Evolutionary conservation across 768 basidiomycete species (phyloP).

Genomic region (Boletales sp.): DNA sequence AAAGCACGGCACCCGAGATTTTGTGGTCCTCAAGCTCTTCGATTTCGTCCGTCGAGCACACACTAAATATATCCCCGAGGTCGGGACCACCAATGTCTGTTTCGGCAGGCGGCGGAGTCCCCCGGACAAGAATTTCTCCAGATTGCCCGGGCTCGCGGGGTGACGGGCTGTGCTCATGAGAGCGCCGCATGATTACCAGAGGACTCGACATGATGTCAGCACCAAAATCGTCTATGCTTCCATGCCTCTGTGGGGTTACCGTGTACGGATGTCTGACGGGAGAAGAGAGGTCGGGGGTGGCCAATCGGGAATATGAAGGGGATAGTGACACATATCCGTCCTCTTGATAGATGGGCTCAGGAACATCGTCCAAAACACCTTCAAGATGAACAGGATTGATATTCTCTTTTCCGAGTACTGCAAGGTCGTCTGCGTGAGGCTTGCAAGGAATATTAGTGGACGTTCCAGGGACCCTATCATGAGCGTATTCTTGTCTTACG

Average conservation of each 20-base stretch:
- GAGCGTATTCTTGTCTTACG: slow-evolving; percentile 6
- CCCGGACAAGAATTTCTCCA: slow-evolving; percentile 25
- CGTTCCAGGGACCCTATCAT: no score
- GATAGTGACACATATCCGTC: slow-evolving; percentile 81
- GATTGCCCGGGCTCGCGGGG: not conserved
- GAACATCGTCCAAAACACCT: slow-evolving; percentile 36
- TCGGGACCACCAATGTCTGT: slow-evolving; percentile 36
- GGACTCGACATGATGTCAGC: slow-evolving; percentile 42
- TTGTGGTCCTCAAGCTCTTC: slow-evolving; percentile 31
- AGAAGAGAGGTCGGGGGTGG: slow-evolving; percentile 64
- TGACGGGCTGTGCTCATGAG: slow-evolving; percentile 5
- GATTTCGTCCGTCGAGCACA: slow-evolving; percentile 44
- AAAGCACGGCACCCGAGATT: slow-evolving; percentile 28
- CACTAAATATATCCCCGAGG: slow-evolving; percentile 41
- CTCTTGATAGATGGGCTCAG: slow-evolving; percentile 60
- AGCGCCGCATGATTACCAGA: slow-evolving; percentile 19
- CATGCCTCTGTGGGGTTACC: slow-evolving; percentile 7
- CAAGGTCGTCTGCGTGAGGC: slow-evolving; percentile 44
- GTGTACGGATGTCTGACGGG: slow-evolving; percentile 41
- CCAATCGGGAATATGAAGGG: slow-evolving; percentile 43
- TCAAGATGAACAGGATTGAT: slow-evolving; percentile 37
- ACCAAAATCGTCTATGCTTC: slow-evolving; percentile 41
- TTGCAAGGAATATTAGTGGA: not conserved
- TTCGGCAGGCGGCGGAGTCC: slow-evolving; percentile 25
- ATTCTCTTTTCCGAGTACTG: slow-evolving; percentile 36